Evolutionary conservation across 2,329 filamentous ascomycete species (phyloP), one percentile per base, ranked within the genome.

Genomic region (Arachnomyces sp.): DNA sequence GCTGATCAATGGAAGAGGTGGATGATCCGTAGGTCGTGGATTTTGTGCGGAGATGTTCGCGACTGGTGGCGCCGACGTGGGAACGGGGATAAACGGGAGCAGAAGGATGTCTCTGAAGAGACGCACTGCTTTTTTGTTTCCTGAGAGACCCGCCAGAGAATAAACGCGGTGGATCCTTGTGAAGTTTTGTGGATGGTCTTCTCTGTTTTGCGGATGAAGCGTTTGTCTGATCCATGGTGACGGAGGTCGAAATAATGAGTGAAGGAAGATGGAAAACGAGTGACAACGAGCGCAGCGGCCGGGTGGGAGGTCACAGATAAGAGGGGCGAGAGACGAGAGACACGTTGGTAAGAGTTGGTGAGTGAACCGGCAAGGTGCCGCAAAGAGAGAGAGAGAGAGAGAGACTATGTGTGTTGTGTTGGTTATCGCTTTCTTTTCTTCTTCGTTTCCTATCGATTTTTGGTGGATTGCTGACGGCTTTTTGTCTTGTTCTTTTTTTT

Each of bases 1-100:
- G 53, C 46, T 65, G 63, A 29, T 71, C 68, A 43, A 70, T 55
- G 7, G 67, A 70, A n/a, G 68, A 71, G 14, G 61, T 66, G 12
- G 67, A 69, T 4, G 68, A 71, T 32, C 60, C 65, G 55, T 66
- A 68, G 25, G 62, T 62, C 57, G 62, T 66, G 31, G 67, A 71
- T 47, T 64, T 59, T 25, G 68, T 67, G 37, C 67, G 62, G 40
- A 60, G 47, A 50, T 67, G 65, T 51, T 69, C 63, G 52, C 59
- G 57, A 52, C 54, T 60, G 42, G 54, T 53, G 21, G 21, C 21
- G 46, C 53, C 57, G 37, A 56, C 55, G 42, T 62, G 64, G 34
- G 62, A 67, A 34, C 65, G 65, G 21, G 66, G 66, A 42, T 66
- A 65, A 28, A 66, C 60, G 17, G 65, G 65, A 16, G 66, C 66